Evolutionary conservation across 1,139 yeast genomes (phyloP).

Genomic region (Blastobotrys illinoisensis): DNA sequence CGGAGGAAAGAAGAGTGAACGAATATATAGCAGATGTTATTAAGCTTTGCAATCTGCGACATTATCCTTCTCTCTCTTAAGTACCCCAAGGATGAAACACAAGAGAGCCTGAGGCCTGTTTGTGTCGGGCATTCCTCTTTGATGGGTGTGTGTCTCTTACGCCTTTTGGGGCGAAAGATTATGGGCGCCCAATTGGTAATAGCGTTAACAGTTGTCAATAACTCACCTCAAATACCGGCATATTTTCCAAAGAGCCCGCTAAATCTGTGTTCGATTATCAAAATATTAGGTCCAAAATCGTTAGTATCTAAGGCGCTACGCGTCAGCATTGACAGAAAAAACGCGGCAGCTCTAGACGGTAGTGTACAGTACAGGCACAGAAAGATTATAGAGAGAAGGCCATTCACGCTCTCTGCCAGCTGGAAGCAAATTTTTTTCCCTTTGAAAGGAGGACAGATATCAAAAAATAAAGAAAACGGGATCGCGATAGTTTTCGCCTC

Average conservation of each 20-base stretch:
- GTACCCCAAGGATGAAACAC: neutral
- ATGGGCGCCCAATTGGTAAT: neutral
- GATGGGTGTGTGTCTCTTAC: neutral
- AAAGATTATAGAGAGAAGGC: neutral
- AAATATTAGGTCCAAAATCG: neutral
- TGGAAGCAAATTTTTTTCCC: neutral
- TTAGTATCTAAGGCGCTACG: neutral
- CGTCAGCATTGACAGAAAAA: neutral
- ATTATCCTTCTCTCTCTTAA: neutral
- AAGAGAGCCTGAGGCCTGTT: neutral
- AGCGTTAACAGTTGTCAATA: constrained; percentile 3
- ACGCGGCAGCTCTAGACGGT: neutral
- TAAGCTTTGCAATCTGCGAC: neutral
- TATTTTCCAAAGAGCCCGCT: constrained; percentile 1
- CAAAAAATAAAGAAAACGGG: neutral
- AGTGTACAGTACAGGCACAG: neutral
- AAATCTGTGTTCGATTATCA: neutral
- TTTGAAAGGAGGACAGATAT: neutral
- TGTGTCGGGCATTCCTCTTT: neutral
- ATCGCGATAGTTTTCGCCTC: neutral
- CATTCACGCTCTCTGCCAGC: neutral
- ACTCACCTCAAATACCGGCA: constrained; percentile 23
- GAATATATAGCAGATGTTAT: neutral
- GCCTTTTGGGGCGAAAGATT: neutral
- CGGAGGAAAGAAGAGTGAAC: neutral